A percentile compares a stretch with the other conserved stretches of the same genome.
Evolutionary conservation across 148 eudicot species (phyloP).

Genomic region (Hydrangea macrophylla): DNA sequence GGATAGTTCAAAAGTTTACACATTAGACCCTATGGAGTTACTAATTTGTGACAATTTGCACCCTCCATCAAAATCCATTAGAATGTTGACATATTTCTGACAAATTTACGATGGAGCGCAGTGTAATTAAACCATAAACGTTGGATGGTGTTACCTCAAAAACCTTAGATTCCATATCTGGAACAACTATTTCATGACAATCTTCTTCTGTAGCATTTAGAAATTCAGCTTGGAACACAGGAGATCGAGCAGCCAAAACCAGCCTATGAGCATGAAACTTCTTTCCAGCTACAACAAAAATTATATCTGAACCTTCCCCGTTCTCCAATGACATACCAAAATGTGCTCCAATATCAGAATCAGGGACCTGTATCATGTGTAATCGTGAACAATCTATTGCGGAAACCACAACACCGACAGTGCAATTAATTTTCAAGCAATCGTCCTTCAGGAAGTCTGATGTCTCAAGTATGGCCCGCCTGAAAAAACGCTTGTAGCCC

Average conservation of each 20-base stretch:
- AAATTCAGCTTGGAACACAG: slow-evolving; percentile 51
- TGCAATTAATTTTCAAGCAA: slow-evolving; percentile 78
- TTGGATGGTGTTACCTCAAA: too few species aligned
- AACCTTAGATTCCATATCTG: slow-evolving; percentile 70
- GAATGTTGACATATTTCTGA: too few species aligned
- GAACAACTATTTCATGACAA: slow-evolving; percentile 46
- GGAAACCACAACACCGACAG: slow-evolving; percentile 88
- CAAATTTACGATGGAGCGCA: too few species aligned
- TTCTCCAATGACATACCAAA: slow-evolving; percentile 70
- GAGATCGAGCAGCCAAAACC: slow-evolving; percentile 84
- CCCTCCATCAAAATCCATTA: too few species aligned
- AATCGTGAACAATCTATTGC: slow-evolving; percentile 63
- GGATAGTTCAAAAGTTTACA: too few species aligned
- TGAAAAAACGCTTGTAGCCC: slow-evolving; percentile 84
- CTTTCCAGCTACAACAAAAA: slow-evolving; percentile 73
- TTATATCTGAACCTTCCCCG: slow-evolving; percentile 71
- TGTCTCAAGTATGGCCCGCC: slow-evolving; percentile 60
- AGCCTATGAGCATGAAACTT: slow-evolving; percentile 74
- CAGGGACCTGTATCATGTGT: slow-evolving; percentile 71
- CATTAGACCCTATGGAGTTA: too few species aligned
- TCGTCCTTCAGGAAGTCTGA: slow-evolving; percentile 80
- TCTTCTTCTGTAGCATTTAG: slow-evolving; percentile 39
- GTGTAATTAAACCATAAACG: too few species aligned
- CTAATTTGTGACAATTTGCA: too few species aligned
- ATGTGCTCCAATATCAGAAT: slow-evolving; percentile 76